A percentile compares a stretch with the other conserved stretches of the same genome.
Evolutionary conservation across 148 eudicot genomes (phyloP).

Genomic region (Oxyria digyna): DNA sequence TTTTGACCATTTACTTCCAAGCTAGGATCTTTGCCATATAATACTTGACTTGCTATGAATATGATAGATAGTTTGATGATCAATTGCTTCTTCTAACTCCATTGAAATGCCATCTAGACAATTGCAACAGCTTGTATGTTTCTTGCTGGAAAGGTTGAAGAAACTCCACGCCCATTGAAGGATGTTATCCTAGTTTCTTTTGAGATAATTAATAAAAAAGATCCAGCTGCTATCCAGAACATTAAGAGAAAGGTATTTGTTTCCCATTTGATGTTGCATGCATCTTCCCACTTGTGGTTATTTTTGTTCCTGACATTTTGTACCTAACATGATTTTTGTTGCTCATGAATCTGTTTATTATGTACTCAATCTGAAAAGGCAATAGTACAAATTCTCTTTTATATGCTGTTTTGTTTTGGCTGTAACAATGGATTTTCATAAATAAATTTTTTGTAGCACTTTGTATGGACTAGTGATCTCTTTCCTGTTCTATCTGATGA

Average conservation of each 20-base stretch:
- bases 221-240: conserved; percentile 69
- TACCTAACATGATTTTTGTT: not conserved
- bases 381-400: not conserved
- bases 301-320: not conserved
- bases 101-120: conserved; percentile 32
- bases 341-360: not conserved
- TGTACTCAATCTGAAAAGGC: not conserved
- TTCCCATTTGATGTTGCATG: not conserved
- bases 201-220: conserved; percentile 84
- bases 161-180: conserved; percentile 95
- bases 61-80: not conserved
- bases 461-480: not conserved
- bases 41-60: not conserved
- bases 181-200: conserved; percentile 89
- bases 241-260: conserved; percentile 69
- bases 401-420: not conserved
- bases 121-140: conserved; percentile 96
- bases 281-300: not conserved
- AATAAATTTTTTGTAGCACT: not conserved
- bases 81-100: not conserved
- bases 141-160: conserved; percentile 99
- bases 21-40: not conserved
- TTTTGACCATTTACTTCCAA: not conserved
- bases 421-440: not conserved
- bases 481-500: conserved; percentile 8